A percentile compares a stretch with the other conserved stretches of the same genome.
Conservation (phyloP, 2,329 filamentous ascomycete genomes). For the Thielaviopsis populi region DNA sequence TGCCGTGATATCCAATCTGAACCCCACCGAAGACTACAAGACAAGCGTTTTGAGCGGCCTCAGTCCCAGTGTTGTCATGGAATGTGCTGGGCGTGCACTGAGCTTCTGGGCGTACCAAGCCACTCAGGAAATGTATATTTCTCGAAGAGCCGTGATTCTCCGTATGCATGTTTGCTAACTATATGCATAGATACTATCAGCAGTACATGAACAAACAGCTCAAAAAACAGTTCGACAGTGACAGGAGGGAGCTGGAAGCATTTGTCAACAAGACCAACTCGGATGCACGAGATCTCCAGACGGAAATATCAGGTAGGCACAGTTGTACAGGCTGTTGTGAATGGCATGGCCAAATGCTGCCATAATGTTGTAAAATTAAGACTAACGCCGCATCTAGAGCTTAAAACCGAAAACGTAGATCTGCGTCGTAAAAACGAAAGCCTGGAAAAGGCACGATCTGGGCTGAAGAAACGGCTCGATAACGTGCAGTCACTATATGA, state of each 20-base stretch:
- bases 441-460: conserved; percentile 47
- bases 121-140: conserved; percentile 59
- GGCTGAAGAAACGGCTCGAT: conserved; percentile 54
- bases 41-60: conserved; percentile 72
- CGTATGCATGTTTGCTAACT: background rate
- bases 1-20: conserved; percentile 54
- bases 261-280: conserved; percentile 59
- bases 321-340: background rate
- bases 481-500: conserved; percentile 54
- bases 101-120: conserved; percentile 80
- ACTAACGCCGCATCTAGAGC: conserved; percentile 24
- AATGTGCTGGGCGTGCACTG: conserved; percentile 65
- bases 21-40: conserved; percentile 79
- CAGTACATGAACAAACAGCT: conserved; percentile 57
- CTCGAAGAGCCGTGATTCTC: background rate
- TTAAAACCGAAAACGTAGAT: conserved; percentile 46
- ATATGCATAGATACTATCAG: conserved; percentile 42
- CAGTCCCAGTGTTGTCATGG: conserved; percentile 67
- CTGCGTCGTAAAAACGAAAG: conserved; percentile 60
- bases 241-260: conserved; percentile 51
- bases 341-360: too few species aligned
- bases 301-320: conserved; percentile 40
- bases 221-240: conserved; percentile 52
- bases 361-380: conserved; percentile 10
- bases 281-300: conserved; percentile 55